Conservation (phyloP, 441 rosid species). For the Biscutella laevigata region DNA sequence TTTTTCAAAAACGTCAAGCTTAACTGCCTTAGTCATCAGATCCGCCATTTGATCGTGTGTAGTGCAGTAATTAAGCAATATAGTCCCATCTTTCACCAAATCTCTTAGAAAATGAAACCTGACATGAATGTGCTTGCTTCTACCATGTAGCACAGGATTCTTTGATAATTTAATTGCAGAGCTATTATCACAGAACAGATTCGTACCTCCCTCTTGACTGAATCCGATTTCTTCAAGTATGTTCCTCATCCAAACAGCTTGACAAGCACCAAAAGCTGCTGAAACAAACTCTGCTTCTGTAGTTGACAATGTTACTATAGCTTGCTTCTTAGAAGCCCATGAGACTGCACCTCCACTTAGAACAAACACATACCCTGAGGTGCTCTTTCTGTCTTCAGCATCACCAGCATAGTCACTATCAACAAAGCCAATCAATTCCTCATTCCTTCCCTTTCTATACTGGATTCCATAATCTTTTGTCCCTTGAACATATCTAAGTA, state of each 20-base stretch:
- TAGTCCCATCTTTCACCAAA: background rate
- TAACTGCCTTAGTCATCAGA: background rate
- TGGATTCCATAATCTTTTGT: no score
- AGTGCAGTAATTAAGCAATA: background rate
- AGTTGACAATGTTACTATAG: background rate
- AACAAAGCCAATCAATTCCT: background rate
- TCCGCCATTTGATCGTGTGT: background rate
- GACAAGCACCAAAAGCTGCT: background rate
- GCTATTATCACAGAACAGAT: background rate
- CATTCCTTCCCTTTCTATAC: no score
- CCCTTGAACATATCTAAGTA: no score
- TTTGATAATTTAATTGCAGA: background rate
- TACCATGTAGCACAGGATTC: background rate
- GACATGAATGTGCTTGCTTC: background rate
- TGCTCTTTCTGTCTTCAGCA: background rate
- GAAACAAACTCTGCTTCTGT: background rate
- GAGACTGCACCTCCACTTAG: background rate
- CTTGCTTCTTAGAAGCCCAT: background rate
- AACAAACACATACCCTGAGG: background rate
- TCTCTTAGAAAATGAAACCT: background rate
- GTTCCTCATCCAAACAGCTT: background rate
- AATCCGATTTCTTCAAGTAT: background rate
- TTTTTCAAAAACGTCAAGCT: background rate
- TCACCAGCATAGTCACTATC: background rate
- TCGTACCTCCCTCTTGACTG: background rate